Percentiles rank a stretch among this genome's conserved stretches.
These are phyloP conservation scores for Pseudoscleropodium purum DNA, from an alignment of 225 moss, liverwort and hornwort genomes.

Conservation along the genomic window DNA sequence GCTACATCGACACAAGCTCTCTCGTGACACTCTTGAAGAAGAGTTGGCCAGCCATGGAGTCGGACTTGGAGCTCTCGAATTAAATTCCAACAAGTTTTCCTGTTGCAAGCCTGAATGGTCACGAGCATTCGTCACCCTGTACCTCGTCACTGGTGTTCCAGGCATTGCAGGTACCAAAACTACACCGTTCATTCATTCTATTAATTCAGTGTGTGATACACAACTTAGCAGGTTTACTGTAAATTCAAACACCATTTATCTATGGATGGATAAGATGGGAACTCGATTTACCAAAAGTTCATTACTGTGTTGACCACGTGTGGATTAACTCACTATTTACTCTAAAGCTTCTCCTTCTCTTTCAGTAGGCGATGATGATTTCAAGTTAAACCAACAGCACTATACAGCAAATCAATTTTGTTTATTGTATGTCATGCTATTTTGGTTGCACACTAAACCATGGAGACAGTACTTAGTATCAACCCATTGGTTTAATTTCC, in stretches of 20 bases:
- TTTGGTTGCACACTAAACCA: background rate
- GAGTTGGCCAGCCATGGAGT: slow-evolving; percentile 14
- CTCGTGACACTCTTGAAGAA: slow-evolving; percentile 10
- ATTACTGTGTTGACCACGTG: background rate
- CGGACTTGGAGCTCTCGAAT: background rate
- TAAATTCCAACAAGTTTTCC: background rate
- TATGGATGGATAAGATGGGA: background rate
- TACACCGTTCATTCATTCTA: background rate
- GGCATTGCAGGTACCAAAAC: background rate
- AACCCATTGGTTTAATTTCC: background rate
- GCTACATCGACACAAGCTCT: slow-evolving; percentile 2
- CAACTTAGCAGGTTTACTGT: background rate
- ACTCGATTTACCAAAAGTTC: background rate
- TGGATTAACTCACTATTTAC: background rate
- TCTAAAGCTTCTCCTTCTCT: background rate
- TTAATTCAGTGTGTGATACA: background rate
- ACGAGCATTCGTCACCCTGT: background rate
- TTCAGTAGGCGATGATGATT: background rate
- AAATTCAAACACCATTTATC: background rate
- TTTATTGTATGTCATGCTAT: background rate
- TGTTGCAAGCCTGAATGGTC: background rate
- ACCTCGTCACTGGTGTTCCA: background rate
- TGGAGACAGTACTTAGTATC: background rate
- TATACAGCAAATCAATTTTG: background rate
- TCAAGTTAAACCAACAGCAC: background rate